Evolutionary conservation across 169 alveolate species (phyloP).

Genomic region (Cytauxzoon felis): DNA sequence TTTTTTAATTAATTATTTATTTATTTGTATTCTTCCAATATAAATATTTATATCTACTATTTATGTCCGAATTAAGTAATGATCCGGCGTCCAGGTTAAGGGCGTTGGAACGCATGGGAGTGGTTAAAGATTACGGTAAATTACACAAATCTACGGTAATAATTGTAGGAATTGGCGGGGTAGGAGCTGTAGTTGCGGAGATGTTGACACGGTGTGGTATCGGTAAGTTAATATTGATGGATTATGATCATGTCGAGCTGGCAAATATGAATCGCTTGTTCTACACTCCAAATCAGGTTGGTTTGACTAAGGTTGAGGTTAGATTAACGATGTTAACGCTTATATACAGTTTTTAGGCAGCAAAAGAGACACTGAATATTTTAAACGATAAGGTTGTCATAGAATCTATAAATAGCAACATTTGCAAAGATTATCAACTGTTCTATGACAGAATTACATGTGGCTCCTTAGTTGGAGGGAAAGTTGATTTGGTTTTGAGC

Average conservation of each 20-base stretch:
- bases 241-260: slow-evolving; percentile 91
- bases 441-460: slow-evolving; percentile 77
- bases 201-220: slow-evolving; percentile 94
- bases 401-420: slow-evolving; percentile 83
- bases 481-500: slow-evolving; percentile 86
- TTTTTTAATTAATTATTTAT: neutral
- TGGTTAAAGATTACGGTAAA: slow-evolving; percentile 84
- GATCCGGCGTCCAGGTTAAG: slow-evolving; percentile 85
- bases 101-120: slow-evolving; percentile 94
- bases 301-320: slow-evolving; percentile 88
- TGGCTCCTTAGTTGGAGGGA: slow-evolving; percentile 73
- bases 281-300: slow-evolving; percentile 87
- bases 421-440: slow-evolving; percentile 78
- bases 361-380: slow-evolving; percentile 81
- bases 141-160: slow-evolving; percentile 79
- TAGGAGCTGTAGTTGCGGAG: slow-evolving; percentile 94
- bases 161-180: slow-evolving; percentile 95
- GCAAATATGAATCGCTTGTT: slow-evolving; percentile 94
- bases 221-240: slow-evolving; percentile 89
- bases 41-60: too few relatives aligned
- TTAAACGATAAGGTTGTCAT: slow-evolving; percentile 90
- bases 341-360: slow-evolving; percentile 71
- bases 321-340: neutral
- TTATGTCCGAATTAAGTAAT: slow-evolving; percentile 63
- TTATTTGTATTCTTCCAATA: too few relatives aligned